Evolutionary conservation across 2,329 filamentous ascomycete genomes (phyloP), one percentile per base, ranked within the genome.

Genomic region (Colletotrichum brevisporum): DNA sequence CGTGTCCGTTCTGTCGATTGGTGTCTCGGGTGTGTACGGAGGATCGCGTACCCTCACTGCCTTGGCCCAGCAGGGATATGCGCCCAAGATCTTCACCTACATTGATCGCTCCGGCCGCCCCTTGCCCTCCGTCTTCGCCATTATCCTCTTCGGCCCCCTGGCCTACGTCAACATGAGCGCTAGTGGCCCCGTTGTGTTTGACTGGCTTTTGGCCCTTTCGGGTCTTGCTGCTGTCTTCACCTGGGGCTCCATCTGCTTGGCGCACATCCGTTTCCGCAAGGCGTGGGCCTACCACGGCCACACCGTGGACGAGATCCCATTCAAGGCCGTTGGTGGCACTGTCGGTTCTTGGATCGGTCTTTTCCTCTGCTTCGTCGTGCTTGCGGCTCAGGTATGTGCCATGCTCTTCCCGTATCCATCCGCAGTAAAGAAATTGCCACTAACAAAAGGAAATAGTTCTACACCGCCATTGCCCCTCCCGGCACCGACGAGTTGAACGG

Each of bases 191-290:
- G 77, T 81, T 0, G 85, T 91, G 13, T 90, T 92, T 65, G 84
- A 87, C 68, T 92, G 90, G 90, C 84, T 92, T 2, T 84, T 88
- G 39, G 87, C 90, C 5, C 81, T 92, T 10, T 91, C 89, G 1
- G 90, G 88, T 64, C 83, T 92, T 1, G 86, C 86, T 8, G 85
- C 88, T 18, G 83, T 92, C 52, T 91, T 91, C 77, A 88, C 89
- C 16, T 92, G 90, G 90, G 88, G 84, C 27, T 89, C 86, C 59
- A 90, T 92, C 74, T 91, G 89, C 77, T 76, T 90, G 3, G 85
- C 88, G 2, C 90, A 92, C 74, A 90, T 92, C 72, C 89, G 90
- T 16, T 92, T 91, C 85, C 89, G 90, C 39, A 73, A 75, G 10
- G 90, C 89, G 0, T 92, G 90, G 90, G 77, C 76, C 13, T 75